Evolutionary conservation across 148 eudicot species (phyloP), one percentile per base, ranked within the genome.

Genomic region (Rhododendron mucronatum): DNA sequence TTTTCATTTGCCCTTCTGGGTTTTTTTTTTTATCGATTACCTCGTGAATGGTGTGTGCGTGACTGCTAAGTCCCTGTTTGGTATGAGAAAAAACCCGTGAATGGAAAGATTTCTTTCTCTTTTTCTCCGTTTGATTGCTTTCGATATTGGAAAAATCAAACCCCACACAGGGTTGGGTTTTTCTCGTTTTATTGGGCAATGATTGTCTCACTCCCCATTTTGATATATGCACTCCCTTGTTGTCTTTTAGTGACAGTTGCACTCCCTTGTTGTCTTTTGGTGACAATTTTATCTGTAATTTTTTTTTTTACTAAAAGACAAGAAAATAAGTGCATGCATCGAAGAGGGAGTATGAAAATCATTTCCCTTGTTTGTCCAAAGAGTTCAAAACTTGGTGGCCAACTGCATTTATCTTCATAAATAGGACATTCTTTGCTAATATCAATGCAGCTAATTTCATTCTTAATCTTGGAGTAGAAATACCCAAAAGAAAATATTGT

Each of bases 401-500:
- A 71, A 71, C 18, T 71, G 7, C 37, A 71, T 71, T 61, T 21
- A 61, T 61, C 74, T 26, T 67, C 35, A 67, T 39, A 39, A 39
- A 28, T 67, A 28, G 74, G 35, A 67, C n/a, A 26, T 26, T 67
- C 73, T 67, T 26, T 28, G 11, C 4, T 67, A 6, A 39, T 39
- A 28, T 67, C 74, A 71, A 30, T 71, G 76, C 2, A 78, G n/a
- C 26, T 21, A 57, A 28, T 14, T 85, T 79, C 71, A 74, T 80
- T 85, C 82, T 80, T 85, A 74, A 80, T 85, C 82, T 80, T 85
- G 30, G 57, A 80, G 84, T 48, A 80, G 37, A 67, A 77, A 65
- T 26, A 16, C 41, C 77, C 78, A 26, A 47, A 65, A 48, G 63
- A 20, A 15, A 53, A 51, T 30, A 53, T 80, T 51, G 10, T 80